Conservation (phyloP, 495 filamentous ascomycete species). For the Tuber aestivum region DNA sequence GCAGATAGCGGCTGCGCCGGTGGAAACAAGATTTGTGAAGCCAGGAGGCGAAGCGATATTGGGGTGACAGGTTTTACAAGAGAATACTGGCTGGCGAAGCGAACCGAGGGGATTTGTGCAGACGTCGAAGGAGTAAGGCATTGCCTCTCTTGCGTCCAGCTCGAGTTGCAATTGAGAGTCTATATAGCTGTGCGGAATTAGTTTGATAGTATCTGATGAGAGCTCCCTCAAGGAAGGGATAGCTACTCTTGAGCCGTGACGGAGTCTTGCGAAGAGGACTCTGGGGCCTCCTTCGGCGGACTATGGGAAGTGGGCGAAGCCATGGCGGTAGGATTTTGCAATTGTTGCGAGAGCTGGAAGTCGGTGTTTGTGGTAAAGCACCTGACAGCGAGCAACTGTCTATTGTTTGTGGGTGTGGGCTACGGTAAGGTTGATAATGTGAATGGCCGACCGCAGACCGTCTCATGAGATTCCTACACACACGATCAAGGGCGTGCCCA, state of each 20-base stretch:
- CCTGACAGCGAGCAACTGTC: background rate
- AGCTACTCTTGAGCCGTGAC: constrained; percentile 77
- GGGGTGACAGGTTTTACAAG: constrained; percentile 89
- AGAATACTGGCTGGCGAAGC: constrained; percentile 77
- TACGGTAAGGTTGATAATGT: background rate
- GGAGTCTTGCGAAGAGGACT: constrained; percentile 63
- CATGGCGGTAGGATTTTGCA: constrained; percentile 5
- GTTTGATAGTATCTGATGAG: background rate
- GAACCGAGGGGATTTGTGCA: constrained; percentile 84
- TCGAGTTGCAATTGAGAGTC: constrained; percentile 83
- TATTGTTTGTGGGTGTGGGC: background rate
- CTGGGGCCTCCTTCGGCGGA: constrained; percentile 33
- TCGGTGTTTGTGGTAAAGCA: background rate
- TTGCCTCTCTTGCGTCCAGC: constrained; percentile 84
- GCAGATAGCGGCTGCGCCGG: constrained; percentile 69
- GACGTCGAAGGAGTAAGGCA: constrained; percentile 90
- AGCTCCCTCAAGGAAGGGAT: background rate
- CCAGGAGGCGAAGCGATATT: constrained; percentile 52
- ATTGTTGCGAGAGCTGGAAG: background rate
- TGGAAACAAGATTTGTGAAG: constrained; percentile 17
- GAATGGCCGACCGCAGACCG: no score
- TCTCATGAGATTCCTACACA: no score
- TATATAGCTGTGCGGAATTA: constrained; percentile 62
- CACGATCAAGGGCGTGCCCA: no score
- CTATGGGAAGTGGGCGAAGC: constrained; percentile 10